Evolutionary conservation across 768 basidiomycete genomes (phyloP), one percentile per base, ranked within the genome.

Genomic region (Boletus eberwhitei): DNA sequence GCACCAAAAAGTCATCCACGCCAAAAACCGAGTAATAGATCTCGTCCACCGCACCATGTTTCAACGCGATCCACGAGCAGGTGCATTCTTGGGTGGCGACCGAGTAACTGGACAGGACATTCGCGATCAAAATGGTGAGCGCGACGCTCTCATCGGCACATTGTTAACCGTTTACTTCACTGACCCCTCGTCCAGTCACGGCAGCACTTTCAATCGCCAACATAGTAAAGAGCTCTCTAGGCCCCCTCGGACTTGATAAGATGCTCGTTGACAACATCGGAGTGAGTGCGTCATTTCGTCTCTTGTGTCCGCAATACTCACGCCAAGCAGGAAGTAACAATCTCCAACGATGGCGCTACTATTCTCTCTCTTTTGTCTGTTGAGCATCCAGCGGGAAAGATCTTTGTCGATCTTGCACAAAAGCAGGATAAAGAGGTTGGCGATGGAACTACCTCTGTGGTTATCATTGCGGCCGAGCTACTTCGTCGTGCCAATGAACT

Each of bases 391-490:
- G 97, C 97, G 5, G 97, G 94, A 21, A 88, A 92, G 59, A 94
- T 99, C 59, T 93, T 99, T 60, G 95, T 98, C 44, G 94, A 98
- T 73, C 89, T 99, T 42, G 94, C 97, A 2, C 95, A 98, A 74
- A 98, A 98, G 67, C 95, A 98, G 73, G 97, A 99, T 73, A 97
- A 95, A 70, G 97, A 99, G 74, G 97, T 99, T 11, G 97, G 97
- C 36, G 97, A 99, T 75, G 97, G 97, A 14, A 99, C 97, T 8
- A 99, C 97, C 3, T 98, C 94, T 22, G 97, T 99, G 40, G 97
- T 99, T 45, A 91, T 99, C 62, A 83, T 99, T 68, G 95, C 95
- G 50, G 94, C 97, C n/a, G 97, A 98, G 72, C 83, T 98, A 43
- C 79, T 98, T 60, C 87, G 92, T 58, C 85, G 97, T 50, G 97